These are phyloP conservation scores for Phytophthora pisi DNA, from an alignment of 352 stramenopile genomes.

Conservation along the genomic window DNA sequence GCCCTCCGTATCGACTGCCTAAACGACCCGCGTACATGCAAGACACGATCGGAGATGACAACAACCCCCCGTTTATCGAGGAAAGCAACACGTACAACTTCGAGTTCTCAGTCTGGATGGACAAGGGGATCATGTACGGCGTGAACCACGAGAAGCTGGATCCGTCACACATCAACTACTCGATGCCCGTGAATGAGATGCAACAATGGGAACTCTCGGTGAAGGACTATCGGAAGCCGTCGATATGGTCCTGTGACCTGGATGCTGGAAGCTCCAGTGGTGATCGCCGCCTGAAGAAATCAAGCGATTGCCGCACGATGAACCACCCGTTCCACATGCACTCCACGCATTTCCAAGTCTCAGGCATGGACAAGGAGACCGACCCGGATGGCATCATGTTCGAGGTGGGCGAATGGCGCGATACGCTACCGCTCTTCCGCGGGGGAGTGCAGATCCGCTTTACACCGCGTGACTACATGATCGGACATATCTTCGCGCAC, in stretches of 20 bases:
- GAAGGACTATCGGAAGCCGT: constrained; percentile 50
- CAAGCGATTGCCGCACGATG: constrained; percentile 65
- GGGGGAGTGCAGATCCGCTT: constrained; percentile 71
- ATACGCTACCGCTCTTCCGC: constrained; percentile 78
- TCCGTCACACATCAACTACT: constrained; percentile 58
- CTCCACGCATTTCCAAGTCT: constrained; percentile 75
- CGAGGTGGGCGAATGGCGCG: constrained; percentile 69
- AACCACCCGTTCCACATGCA: constrained; percentile 86
- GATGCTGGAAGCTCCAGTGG: constrained; percentile 26
- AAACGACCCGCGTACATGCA: constrained; percentile 70
- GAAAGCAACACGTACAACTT: constrained; percentile 64
- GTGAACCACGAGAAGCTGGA: constrained; percentile 66
- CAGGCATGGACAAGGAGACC: constrained; percentile 41
- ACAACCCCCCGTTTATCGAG: constrained; percentile 29
- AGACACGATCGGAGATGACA: constrained; percentile 25
- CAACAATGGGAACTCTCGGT: constrained; percentile 75
- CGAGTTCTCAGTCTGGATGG: constrained; percentile 81
- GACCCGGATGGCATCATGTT: constrained; percentile 69
- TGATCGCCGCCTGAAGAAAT: constrained; percentile 16
- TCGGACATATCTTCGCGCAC: constrained; percentile 69
- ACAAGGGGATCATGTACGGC: constrained; percentile 54
- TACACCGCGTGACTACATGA: constrained; percentile 64
- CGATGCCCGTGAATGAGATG: constrained; percentile 69
- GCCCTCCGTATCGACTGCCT: constrained; percentile 44
- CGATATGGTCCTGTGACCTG: constrained; percentile 44